These are phyloP conservation scores for Circinella minor DNA, from an alignment of 371 early-diverging fungal genomes.

Conservation along the genomic window DNA sequence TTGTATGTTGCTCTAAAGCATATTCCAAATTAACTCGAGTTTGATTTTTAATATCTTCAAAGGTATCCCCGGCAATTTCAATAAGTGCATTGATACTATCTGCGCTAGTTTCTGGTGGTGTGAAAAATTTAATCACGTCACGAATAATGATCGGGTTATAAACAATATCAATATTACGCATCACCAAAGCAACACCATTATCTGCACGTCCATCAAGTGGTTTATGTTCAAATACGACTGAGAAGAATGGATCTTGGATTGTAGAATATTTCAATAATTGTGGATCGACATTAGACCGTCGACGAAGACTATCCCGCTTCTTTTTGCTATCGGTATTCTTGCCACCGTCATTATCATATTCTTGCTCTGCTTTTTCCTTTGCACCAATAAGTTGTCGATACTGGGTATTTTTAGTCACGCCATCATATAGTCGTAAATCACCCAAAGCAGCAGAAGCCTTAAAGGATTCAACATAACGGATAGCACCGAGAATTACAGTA, in stretches of 20 bases:
- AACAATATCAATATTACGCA: slow-evolving; percentile 91
- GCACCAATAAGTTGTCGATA: slow-evolving; percentile 88
- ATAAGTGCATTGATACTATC: slow-evolving; percentile 77
- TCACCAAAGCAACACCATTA: slow-evolving; percentile 79
- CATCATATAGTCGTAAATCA: slow-evolving; percentile 82
- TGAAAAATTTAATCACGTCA: slow-evolving; percentile 83
- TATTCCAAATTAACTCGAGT: slow-evolving; percentile 87
- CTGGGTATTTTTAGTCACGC: slow-evolving; percentile 72
- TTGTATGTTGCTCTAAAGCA: slow-evolving; percentile 89
- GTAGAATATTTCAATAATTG: slow-evolving; percentile 20
- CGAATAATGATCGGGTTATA: slow-evolving; percentile 84
- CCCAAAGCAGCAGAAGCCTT: slow-evolving; percentile 77
- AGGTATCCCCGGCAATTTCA: slow-evolving; percentile 86
- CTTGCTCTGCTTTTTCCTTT: slow-evolving; percentile 59
- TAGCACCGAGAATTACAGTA: slow-evolving; percentile 53
- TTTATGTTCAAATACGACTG: slow-evolving; percentile 81
- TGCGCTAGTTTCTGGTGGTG: slow-evolving; percentile 79
- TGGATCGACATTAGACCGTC: slow-evolving; percentile 29
- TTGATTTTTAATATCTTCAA: slow-evolving; percentile 90
- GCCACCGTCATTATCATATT: not conserved
- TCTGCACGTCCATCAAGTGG: slow-evolving; percentile 91
- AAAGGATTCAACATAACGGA: slow-evolving; percentile 74
- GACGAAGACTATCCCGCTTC: not conserved
- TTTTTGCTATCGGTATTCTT: not conserved
- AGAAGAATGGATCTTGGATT: slow-evolving; percentile 79